A percentile compares a stretch with the other conserved stretches of the same genome.
These are phyloP conservation scores for Penicillium sp. DNA, from an alignment of 2,329 filamentous ascomycete genomes.

Conservation along the genomic window DNA sequence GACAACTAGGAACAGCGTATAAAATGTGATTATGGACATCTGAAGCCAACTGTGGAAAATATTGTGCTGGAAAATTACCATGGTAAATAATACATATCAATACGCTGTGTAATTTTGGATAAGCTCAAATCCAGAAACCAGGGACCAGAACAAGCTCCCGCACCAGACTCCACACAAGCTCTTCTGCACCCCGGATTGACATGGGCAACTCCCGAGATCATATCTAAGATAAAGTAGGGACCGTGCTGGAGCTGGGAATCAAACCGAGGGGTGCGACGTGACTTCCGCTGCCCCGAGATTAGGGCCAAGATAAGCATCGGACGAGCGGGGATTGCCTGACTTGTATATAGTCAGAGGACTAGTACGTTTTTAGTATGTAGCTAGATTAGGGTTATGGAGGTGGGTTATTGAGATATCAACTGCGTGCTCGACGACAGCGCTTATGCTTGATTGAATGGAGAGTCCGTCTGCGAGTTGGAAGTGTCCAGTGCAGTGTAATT, in stretches of 20 bases:
- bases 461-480: too few species aligned
- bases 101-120: conserved; percentile 6
- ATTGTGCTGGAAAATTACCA: conserved; percentile 18
- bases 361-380: background rate
- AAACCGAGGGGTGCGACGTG: conserved; percentile 7
- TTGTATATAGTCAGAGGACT: conserved; percentile 1
- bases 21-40: background rate
- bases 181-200: conserved; percentile 23
- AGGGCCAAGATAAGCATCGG: conserved; percentile 13
- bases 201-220: conserved; percentile 10
- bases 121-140: conserved; percentile 9
- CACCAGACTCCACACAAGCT: conserved; percentile 24
- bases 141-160: conserved; percentile 2
- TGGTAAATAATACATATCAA: background rate
- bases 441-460: background rate
- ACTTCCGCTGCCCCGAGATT: conserved; percentile 22
- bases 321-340: conserved; percentile 13
- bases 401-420: background rate
- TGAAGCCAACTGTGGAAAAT: background rate
- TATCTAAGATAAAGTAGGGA: conserved; percentile 20
- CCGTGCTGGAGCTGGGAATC: conserved; percentile 18
- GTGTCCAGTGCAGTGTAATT: too few species aligned
- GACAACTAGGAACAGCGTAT: background rate
- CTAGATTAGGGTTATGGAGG: background rate
- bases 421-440: too few species aligned